A percentile compares a stretch with the other conserved stretches of the same genome.
These are phyloP conservation scores for Candida chilensis DNA, from an alignment of 805 yeast genomes.

Conservation along the genomic window DNA sequence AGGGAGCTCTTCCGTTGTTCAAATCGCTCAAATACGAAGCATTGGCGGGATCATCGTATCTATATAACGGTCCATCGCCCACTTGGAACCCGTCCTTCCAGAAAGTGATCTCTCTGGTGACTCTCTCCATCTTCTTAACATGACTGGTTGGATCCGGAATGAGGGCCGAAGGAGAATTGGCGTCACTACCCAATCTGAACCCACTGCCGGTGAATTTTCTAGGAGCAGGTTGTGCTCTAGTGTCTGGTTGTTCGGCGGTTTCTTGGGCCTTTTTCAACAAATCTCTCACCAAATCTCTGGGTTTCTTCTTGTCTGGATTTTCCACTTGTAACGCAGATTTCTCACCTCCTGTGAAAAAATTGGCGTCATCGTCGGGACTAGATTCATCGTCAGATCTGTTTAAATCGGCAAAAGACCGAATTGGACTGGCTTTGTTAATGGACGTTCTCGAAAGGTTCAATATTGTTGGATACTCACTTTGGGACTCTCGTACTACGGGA, in stretches of 20 bases:
- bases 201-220: constrained; percentile 40
- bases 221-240: constrained; percentile 8
- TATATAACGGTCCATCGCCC: constrained; percentile 78
- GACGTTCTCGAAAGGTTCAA: too few species aligned
- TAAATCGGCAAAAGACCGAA: constrained; percentile 28
- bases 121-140: constrained; percentile 32
- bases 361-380: constrained; percentile 48
- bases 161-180: constrained; percentile 17
- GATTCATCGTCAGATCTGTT: constrained; percentile 29
- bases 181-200: constrained; percentile 34
- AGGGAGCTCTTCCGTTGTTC: constrained; percentile 87
- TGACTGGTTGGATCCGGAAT: constrained; percentile 19
- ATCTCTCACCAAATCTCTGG: constrained; percentile 39
- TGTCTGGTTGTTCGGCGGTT: constrained; percentile 41
- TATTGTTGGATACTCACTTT: too few species aligned
- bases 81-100: constrained; percentile 97
- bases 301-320: constrained; percentile 43
- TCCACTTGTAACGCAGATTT: constrained; percentile 76
- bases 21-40: constrained; percentile 69
- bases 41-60: constrained; percentile 92
- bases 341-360: constrained; percentile 63
- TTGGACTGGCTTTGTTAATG: too few species aligned
- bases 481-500: too few species aligned
- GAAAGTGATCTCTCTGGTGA: constrained; percentile 75
- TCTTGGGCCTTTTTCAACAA: constrained; percentile 61